Evolutionary conservation across 345 rosid genomes (phyloP).

Genomic region (Microthlaspi erraticum): DNA sequence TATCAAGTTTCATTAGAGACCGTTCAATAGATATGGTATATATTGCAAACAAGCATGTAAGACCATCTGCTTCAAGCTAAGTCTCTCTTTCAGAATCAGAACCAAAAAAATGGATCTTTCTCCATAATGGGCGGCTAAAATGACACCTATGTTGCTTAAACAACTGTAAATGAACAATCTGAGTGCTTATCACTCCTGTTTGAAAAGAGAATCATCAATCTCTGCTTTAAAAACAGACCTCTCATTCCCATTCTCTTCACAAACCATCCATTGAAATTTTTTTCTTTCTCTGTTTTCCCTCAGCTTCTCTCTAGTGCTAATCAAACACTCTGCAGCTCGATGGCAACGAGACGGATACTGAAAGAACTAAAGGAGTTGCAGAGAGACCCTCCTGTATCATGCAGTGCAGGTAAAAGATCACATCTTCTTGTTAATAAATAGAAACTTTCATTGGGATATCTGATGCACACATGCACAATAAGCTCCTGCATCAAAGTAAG

Average conservation of each 20-base stretch:
- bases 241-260: conserved; percentile 19
- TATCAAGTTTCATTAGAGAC: conserved; percentile 19
- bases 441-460: background rate
- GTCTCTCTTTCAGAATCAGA: conserved; percentile 39
- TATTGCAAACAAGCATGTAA: conserved; percentile 24
- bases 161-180: background rate
- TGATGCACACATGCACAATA: conserved; percentile 10
- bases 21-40: conserved; percentile 32
- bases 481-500: conserved; percentile 18
- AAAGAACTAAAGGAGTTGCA: conserved; percentile 72
- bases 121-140: conserved; percentile 36
- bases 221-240: conserved; percentile 35
- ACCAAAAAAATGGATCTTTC: conserved; percentile 32
- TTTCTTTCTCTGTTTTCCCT: conserved; percentile 1
- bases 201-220: conserved; percentile 33
- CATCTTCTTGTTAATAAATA: background rate
- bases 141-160: conserved; percentile 22
- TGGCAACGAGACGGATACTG: conserved; percentile 69
- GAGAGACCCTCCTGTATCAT: conserved; percentile 75
- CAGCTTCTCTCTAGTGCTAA: background rate
- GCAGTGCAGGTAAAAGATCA: conserved; percentile 63
- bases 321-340: conserved; percentile 16
- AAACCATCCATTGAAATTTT: background rate
- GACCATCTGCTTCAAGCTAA: conserved; percentile 26
- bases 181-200: conserved; percentile 19